Evolutionary conservation across 805 yeast genomes (phyloP), one percentile per base, ranked within the genome.

Genomic region (Metschnikowia baotianmanensis): DNA sequence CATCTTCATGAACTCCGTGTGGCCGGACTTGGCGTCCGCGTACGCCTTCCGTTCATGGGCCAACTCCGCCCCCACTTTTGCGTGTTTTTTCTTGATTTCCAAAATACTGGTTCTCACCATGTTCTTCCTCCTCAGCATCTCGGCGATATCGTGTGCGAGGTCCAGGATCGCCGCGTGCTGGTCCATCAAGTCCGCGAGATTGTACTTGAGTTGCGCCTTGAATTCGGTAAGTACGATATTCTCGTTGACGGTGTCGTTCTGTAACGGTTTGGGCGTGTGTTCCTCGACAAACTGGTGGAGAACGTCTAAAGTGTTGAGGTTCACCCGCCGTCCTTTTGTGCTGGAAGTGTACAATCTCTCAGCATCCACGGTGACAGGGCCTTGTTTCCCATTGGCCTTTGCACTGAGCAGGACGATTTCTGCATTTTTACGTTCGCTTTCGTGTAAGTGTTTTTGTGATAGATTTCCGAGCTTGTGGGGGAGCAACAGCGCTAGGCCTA

Each of bases 261-360:
- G 37, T 12, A 36, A 33, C 4, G 45, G 47, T 6, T 39, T 33
- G 4, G 69, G 65, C n/a, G 53, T 50, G 38, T 59, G 64, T 17
- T 56, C 51, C 15, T 50, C 49, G 8, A 67, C 59, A 22, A 65
- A 51, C 36, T 62, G 65, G 34, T 55, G 59, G 12, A 69, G 46
- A 13, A 67, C 72, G 45, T 69, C 74, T 3, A 69, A 36, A 1
- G 71, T 63, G 39, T 59, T 62, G 35, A 67, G 31, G 26, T 55
- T 57, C 30, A 51, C 45, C 19, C 69, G 41, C 30, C 55, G 57
- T 33, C 56, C 62, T 9, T 57, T 45, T 4, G 47, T 27, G 39
- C 49, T 42, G 8, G 51, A 56, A 3, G 53, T 52, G 7, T 46
- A 37, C 12, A 67, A 41, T 28, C 71, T 45, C 26, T 65, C 65